Base-by-base conservation (phyloP, 768 basidiomycete species). In the Leccinum pellstonianum region DNA sequence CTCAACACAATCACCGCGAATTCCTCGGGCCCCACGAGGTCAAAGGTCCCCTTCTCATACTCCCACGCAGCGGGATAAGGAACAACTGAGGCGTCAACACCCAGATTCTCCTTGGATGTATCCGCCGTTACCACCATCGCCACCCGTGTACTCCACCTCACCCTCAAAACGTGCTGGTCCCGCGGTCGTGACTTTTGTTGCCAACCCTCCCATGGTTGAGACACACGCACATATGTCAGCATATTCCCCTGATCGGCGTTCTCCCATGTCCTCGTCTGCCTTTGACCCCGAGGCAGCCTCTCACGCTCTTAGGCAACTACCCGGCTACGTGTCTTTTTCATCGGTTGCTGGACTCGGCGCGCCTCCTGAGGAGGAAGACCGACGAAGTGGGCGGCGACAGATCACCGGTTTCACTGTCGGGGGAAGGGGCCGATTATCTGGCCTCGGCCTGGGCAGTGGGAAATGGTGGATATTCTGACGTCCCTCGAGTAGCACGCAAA, bases 271-370 rank as follows among this genome's bases (percentile, higher is more conserved):
- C 1, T 55, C 71, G 5, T 76, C 80, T n/a, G 63, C 76, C 4
- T 90, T 90, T 77, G 85, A 90, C 66, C 85, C 82, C 11, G 81
- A 83, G 43, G 80, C 78, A 21, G 87, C 88, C 6, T 80, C 80
- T n/a, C 81, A 79, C 33, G 80, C 81, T 57, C 82, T 86, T 62
- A 78, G 77, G 25, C 72, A 79, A 35, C 80, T 84, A 31, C 77
- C 83, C 15, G 87, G 87, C 2, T 88, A 88, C 62, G 84, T 89
- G 37, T 83, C 81, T n/a, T 89, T 89, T 57, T 79, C 84, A 43
- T 81, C 79, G 52, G 80, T 89, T 10, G 86, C 86, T 73, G 87
- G 87, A 23, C 77, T 89, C 8, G 88, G 88, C 1, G 77, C 76
- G 21, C 87, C 87, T 15, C 80, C 84, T 1, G 81, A 78, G 25